Conservation (phyloP, 169 alveolate genomes). For the Toxoplasma gondii region DNA sequence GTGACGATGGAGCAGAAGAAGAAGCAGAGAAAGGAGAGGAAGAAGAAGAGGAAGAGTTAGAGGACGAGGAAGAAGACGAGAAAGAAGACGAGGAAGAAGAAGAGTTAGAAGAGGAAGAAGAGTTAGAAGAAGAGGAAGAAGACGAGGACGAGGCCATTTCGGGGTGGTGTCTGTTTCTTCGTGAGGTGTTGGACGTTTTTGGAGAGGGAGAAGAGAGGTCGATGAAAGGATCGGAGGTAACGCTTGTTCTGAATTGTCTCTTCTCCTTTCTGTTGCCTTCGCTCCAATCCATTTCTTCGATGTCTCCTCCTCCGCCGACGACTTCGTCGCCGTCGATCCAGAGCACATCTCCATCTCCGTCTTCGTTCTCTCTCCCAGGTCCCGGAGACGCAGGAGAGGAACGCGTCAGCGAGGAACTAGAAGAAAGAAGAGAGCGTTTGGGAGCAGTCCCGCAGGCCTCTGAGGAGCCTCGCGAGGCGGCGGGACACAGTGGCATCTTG, state of each 20-base stretch:
- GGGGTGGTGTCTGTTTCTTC: background rate
- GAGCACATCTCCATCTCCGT: background rate
- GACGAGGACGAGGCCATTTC: background rate
- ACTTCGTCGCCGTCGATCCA: background rate
- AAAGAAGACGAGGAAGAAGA: background rate
- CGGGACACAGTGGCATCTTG: background rate
- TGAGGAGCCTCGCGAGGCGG: background rate
- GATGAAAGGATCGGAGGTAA: background rate
- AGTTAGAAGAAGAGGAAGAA: background rate
- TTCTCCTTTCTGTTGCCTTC: background rate
- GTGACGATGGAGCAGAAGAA: slow-evolving; percentile 24
- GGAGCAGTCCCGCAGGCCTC: no score
- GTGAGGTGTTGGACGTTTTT: background rate
- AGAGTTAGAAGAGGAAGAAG: background rate
- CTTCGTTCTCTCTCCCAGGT: background rate
- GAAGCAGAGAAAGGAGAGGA: background rate
- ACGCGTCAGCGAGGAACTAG: no score
- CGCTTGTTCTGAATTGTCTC: background rate
- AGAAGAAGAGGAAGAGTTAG: slow-evolving; percentile 10
- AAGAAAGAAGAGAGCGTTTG: no score
- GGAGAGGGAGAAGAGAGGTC: background rate
- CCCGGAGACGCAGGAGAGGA: no score
- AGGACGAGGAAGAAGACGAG: background rate
- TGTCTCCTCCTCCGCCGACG: background rate
- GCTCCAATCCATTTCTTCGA: background rate